A percentile compares a stretch with the other conserved stretches of the same genome.
Evolutionary conservation across 2,329 filamentous ascomycete species (phyloP).

Genomic region (Phyllosticta paracitricarpa): DNA sequence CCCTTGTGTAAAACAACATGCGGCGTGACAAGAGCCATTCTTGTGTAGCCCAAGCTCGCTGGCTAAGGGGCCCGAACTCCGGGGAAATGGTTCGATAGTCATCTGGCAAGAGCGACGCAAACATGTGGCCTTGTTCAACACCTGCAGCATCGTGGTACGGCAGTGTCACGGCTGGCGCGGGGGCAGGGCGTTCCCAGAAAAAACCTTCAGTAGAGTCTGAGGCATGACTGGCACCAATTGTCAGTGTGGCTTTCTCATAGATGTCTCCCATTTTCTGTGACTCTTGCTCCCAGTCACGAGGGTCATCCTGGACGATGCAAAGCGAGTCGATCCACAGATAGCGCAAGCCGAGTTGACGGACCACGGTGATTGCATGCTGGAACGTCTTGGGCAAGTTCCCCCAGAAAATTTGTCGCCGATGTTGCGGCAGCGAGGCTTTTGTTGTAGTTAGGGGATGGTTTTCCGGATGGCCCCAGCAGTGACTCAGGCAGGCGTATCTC

Average conservation of each 20-base stretch:
- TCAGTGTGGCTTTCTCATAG: slow-evolving; percentile 7
- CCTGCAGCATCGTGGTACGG: slow-evolving; percentile 11
- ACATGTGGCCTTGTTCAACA: slow-evolving; percentile 11
- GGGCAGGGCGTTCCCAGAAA: slow-evolving; percentile 1
- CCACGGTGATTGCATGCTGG: slow-evolving; percentile 10
- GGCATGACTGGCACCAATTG: slow-evolving; percentile 5
- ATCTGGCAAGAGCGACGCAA: slow-evolving; percentile 11
- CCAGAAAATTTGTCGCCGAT: slow-evolving; percentile 14
- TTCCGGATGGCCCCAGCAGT: slow-evolving; percentile 16
- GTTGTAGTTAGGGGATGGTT: slow-evolving; percentile 17
- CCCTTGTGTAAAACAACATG: slow-evolving; percentile 16
- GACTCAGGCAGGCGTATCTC: slow-evolving; percentile 12
- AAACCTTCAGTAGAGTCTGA: slow-evolving; percentile 1
- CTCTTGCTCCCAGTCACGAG: slow-evolving; percentile 7
- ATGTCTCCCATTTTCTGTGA: slow-evolving; percentile 8
- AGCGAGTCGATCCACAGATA: slow-evolving; percentile 16
- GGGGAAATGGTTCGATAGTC: slow-evolving; percentile 15
- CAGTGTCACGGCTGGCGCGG: slow-evolving; percentile 11
- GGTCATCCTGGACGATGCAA: slow-evolving; percentile 13
- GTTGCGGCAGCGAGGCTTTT: slow-evolving; percentile 11
- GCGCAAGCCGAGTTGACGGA: slow-evolving; percentile 1
- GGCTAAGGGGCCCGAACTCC: slow-evolving; percentile 13
- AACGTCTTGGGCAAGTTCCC: slow-evolving; percentile 10
- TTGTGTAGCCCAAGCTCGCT: slow-evolving; percentile 5
- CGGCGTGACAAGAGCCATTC: slow-evolving; percentile 5